Percentiles rank a stretch among this genome's conserved stretches.
phyloP scores from a whole-genome alignment of 2,329 filamentous ascomycete species.

The Shiraia sp. region DNA sequence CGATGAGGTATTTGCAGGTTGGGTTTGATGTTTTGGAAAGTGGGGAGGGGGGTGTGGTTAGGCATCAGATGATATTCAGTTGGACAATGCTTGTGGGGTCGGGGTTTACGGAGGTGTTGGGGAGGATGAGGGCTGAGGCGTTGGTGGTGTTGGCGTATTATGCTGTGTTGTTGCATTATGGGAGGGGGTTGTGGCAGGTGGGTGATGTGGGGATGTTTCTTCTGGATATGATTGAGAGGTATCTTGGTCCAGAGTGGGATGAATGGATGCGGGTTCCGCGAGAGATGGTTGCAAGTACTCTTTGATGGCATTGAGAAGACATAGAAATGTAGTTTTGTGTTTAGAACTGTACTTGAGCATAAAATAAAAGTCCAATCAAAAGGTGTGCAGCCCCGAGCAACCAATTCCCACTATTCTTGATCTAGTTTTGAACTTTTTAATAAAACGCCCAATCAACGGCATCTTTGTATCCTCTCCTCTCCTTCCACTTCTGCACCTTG shows the following conservation, averaged over 20 bases:
- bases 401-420: too few relatives aligned
- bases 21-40: conserved; percentile 21
- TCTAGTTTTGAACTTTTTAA: too few relatives aligned
- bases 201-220: conserved; percentile 21
- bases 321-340: too few relatives aligned
- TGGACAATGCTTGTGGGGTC: conserved; percentile 45
- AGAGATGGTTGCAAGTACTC: too few relatives aligned
- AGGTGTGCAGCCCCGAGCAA: too few relatives aligned
- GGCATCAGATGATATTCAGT: conserved; percentile 33
- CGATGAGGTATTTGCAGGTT: conserved; percentile 28
- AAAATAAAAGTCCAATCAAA: too few relatives aligned
- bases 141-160: conserved; percentile 57
- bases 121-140: conserved; percentile 46
- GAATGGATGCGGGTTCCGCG: too few relatives aligned
- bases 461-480: too few relatives aligned
- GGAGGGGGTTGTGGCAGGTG: conserved; percentile 24
- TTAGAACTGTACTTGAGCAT: too few relatives aligned
- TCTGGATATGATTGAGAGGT: conserved; percentile 53
- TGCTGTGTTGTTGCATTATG: conserved; percentile 52
- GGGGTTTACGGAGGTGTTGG: conserved; percentile 44
- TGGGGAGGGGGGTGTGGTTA: conserved; percentile 4
- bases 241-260: conserved; percentile 44
- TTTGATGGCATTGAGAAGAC: too few relatives aligned
- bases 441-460: too few relatives aligned
- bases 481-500: too few relatives aligned